Evolutionary conservation across 2,329 filamentous ascomycete genomes (phyloP), one percentile per base, ranked within the genome.

Genomic region (Alternaria ventricosa): DNA sequence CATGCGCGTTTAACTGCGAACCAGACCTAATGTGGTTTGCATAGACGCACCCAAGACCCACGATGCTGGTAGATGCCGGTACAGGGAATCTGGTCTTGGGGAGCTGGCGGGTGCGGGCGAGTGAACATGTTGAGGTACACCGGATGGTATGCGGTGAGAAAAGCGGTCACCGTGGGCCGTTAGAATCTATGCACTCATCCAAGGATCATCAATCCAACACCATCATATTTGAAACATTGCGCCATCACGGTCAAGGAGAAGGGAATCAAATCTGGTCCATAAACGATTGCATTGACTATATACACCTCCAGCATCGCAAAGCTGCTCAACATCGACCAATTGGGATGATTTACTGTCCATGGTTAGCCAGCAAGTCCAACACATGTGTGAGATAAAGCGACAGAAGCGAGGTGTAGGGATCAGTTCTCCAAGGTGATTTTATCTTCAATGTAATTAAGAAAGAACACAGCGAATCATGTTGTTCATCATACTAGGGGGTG

Each of bases 361-460:
- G 25, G 58, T 67, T 57, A 67, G 64, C 64, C 33, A 61, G 36
- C 53, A 22, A 50, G 22, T 53, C 55, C 20, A 49, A 12, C 43
- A 51, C 45, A 27, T 55, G 5, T 20, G 20, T 18, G 33, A 18
- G 22, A 43, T 5, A 23, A 61, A 12, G 28, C 11, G 43, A 20
- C 12, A 18, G 28, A 30, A 3, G 30, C 33, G 28, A 18, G 36
- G 46, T 28, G n/a, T 57, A 25, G 54, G 25, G 22, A 44, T 89
- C 87, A 89, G 87, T 84, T 89, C 87, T 89, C 87, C 87, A 89
- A 89, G 86, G 85, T 89, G 86, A 63, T 85, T 84, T 77, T 86
- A 82, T 88, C 86, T 82, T 87, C 87, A 89, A 85, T 72, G 82
- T 76, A 71, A 81, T 85, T 88, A 86, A 79, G 87, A 81, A 88